Conservation (phyloP, 768 basidiomycete genomes). For the Boletus speciosus region DNA sequence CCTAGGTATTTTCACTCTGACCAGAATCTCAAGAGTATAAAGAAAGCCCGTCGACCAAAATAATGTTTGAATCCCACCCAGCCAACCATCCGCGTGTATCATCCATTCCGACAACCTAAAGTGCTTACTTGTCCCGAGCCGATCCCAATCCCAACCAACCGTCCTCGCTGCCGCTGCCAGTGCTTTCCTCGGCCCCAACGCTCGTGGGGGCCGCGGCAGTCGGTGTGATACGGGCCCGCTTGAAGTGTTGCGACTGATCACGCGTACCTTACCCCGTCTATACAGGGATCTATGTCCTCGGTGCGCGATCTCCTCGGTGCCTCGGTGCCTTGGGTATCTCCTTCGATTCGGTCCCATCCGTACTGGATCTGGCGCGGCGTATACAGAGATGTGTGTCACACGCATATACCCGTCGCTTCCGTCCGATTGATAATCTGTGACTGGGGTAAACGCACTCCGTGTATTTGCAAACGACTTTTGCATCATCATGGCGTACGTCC, state of each 20-base stretch:
- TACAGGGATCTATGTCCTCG: not conserved
- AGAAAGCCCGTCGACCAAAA: not conserved
- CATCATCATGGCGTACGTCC: not conserved
- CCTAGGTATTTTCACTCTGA: not conserved
- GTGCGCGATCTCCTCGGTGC: not conserved
- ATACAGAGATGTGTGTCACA: not conserved
- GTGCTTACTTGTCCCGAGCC: not conserved
- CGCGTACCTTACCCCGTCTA: not conserved
- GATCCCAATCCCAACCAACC: not conserved
- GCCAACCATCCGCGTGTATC: not conserved
- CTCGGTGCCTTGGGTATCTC: not conserved
- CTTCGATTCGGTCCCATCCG: not conserved
- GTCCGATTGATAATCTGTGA: not conserved
- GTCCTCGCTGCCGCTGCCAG: not conserved
- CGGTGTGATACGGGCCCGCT: not conserved
- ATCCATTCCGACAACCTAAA: not conserved
- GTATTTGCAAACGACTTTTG: not conserved
- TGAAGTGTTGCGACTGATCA: not conserved
- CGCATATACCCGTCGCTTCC: not conserved
- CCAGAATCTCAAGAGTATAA: not conserved
- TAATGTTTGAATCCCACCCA: not conserved
- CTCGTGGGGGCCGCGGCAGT: not conserved
- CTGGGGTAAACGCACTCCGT: not conserved
- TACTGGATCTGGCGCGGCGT: not conserved
- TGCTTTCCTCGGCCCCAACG: not conserved